Evolutionary conservation across 352 stramenopile species (phyloP).

Genomic region (Blastocystis sp.): DNA sequence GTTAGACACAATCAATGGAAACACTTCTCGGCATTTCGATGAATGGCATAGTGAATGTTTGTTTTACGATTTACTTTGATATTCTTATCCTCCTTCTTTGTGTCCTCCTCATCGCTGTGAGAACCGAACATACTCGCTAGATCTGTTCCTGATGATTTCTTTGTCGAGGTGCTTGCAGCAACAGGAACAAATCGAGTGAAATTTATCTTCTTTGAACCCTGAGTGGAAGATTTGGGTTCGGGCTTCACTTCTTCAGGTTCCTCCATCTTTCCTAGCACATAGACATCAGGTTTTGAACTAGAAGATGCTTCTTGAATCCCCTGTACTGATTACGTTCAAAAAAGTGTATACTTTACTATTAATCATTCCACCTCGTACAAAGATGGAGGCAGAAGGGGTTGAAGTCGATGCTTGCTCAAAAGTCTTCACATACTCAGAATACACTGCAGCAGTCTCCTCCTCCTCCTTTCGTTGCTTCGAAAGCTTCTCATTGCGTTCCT

Average conservation of each 20-base stretch:
- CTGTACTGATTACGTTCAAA: background rate
- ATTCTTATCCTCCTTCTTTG: background rate
- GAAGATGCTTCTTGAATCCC: background rate
- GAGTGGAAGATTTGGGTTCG: background rate
- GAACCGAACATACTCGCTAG: slow-evolving; percentile 30
- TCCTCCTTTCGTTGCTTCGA: slow-evolving; percentile 34
- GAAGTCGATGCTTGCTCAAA: background rate
- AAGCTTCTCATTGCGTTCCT: slow-evolving; percentile 12
- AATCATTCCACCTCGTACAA: slow-evolving; percentile 19
- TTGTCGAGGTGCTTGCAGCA: background rate
- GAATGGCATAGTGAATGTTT: slow-evolving; percentile 48
- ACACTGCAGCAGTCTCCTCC: slow-evolving; percentile 27
- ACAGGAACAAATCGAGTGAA: background rate
- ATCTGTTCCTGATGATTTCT: background rate
- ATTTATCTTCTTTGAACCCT: background rate
- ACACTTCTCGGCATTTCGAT: slow-evolving; percentile 21
- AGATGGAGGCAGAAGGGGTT: background rate
- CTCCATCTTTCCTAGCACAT: background rate
- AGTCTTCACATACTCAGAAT: slow-evolving; percentile 38
- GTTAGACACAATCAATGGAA: background rate
- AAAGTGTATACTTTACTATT: slow-evolving; percentile 2
- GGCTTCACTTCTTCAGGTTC: background rate
- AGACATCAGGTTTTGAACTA: background rate
- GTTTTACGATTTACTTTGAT: slow-evolving; percentile 57
- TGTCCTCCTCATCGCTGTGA: slow-evolving; percentile 33